Evolutionary conservation across 495 filamentous ascomycete genomes (phyloP), one percentile per base, ranked within the genome.

Genomic region (Entonaema liquescens): DNA sequence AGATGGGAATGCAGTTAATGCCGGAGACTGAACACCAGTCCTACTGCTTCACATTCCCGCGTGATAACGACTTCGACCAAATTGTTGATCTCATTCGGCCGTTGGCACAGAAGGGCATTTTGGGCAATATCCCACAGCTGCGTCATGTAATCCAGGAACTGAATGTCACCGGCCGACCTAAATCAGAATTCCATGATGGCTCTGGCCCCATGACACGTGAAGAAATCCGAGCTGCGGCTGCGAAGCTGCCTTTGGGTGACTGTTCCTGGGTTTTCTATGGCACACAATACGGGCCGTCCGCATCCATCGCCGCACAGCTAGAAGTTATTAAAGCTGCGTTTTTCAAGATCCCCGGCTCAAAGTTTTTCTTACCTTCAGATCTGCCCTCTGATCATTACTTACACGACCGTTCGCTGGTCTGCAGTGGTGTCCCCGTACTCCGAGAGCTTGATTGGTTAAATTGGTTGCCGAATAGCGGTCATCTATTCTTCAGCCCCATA

Each of bases 401-500:
- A 8, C 63, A 71, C 70, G 62, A 75, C 64, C 56, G 78, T 42
- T 67, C 55, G 33, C 15, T 65, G 49, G 61, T 78, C 56, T 69
- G 74, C 65, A 50, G 68, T 17, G 85, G 86, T 13, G 78, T 85
- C 5, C 86, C 86, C 0, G 78, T 81, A 0, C 75, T 84, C 55
- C 78, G 80, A 15, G 87, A 88, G 65, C 76, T 88, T 7, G 71
- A 80, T 19, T 88, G 87, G 87, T 76, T 87, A 1, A 84, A 87
- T 68, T 87, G 85, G 85, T 65, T 81, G 3, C 85, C 84, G n/a
- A 88, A 88, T 68, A 86, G 84, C 12, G 80, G 78, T 0, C 86
- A 88, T 71, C 65, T 88, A 1, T 84, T 83, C 72, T 89, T 88
- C 75, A 81, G 79, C n/a, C 87, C 87, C 19, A 86, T 89, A 55